These are phyloP conservation scores for Myxozyma sirexii DNA, from an alignment of 805 yeast genomes.

Conservation along the genomic window DNA sequence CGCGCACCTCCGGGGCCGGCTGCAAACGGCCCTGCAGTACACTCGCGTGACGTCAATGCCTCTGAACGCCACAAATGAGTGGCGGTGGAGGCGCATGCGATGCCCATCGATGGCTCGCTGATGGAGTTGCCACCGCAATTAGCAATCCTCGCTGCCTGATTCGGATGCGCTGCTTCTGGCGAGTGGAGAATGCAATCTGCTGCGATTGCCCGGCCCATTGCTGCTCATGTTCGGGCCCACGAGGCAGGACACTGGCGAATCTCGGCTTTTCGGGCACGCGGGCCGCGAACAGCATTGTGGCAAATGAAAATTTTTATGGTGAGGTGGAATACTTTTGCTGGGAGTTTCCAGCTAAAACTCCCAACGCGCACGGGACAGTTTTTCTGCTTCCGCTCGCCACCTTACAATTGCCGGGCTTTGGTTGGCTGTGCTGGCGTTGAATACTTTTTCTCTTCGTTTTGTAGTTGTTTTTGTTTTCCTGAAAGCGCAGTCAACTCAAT, in stretches of 20 bases:
- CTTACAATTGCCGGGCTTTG: neutral
- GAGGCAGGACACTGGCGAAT: no score
- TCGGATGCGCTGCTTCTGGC: neutral
- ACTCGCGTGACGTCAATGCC: conserved; percentile 1
- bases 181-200: no score
- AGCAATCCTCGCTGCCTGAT: neutral
- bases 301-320: neutral
- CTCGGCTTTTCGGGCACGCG: no score
- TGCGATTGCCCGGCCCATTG: no score
- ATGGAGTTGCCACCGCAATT: neutral
- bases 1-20: neutral
- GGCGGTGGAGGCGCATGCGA: conserved; percentile 12
- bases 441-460: neutral
- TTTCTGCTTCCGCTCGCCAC: neutral
- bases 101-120: conserved; percentile 11
- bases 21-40: neutral
- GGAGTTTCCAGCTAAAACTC: neutral
- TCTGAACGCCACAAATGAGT: neutral
- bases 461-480: no score
- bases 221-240: no score
- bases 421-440: neutral
- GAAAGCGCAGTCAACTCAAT: no score
- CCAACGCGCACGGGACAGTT: neutral
- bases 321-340: neutral
- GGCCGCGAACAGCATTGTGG: neutral